Percentiles rank a stretch among this genome's conserved stretches.
phyloP scores from a whole-genome alignment of 371 early-diverging fungal genomes.

The Zopfochytrium polystomum region DNA sequence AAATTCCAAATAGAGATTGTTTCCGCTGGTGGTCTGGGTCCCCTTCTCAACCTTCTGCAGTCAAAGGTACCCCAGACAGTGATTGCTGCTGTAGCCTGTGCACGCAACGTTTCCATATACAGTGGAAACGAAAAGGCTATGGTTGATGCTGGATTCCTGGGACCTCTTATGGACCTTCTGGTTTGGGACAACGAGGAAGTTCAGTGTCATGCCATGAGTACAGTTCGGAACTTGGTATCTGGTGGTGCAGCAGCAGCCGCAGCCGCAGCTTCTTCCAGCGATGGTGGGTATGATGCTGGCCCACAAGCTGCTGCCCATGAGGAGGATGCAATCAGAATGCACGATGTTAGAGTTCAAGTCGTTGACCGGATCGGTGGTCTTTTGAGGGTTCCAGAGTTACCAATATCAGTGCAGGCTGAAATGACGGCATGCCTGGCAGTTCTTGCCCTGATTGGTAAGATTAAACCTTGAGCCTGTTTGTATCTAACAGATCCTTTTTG shows the following conservation, averaged over 20 bases:
- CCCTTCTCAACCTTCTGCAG: slow-evolving; percentile 71
- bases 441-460: slow-evolving; percentile 66
- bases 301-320: too few species aligned
- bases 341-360: too few species aligned
- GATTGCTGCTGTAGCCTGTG: slow-evolving; percentile 86
- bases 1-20: slow-evolving; percentile 86
- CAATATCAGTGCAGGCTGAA: slow-evolving; percentile 65
- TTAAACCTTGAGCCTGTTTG: neutral
- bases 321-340: too few species aligned
- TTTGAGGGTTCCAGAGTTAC: slow-evolving; percentile 51
- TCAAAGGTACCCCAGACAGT: slow-evolving; percentile 76
- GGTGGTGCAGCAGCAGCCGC: too few species aligned
- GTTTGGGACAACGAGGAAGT: slow-evolving; percentile 74
- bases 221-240: slow-evolving; percentile 81
- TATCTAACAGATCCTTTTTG: neutral
- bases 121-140: slow-evolving; percentile 82
- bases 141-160: slow-evolving; percentile 76
- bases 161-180: slow-evolving; percentile 68
- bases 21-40: slow-evolving; percentile 69
- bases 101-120: slow-evolving; percentile 90
- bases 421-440: slow-evolving; percentile 88
- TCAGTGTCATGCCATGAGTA: slow-evolving; percentile 79
- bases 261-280: slow-evolving; percentile 80
- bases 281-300: slow-evolving; percentile 79
- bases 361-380: slow-evolving; percentile 70